phyloP scores from a whole-genome alignment of 768 basidiomycete species.

The Pulveroboletus sp. region DNA sequence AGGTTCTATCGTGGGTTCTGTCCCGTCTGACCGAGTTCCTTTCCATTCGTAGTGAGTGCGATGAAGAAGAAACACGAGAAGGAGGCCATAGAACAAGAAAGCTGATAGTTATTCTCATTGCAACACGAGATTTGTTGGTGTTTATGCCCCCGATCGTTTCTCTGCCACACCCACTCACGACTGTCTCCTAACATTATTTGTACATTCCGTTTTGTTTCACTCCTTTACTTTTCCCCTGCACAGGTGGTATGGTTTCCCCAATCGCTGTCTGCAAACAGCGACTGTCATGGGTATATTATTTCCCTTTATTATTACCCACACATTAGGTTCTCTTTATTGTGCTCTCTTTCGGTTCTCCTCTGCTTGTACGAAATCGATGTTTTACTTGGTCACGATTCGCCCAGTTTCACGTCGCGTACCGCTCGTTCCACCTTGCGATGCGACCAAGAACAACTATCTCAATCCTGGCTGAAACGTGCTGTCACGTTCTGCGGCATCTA shows the following conservation, averaged over 20 bases:
- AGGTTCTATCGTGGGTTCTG: neutral
- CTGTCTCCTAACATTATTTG: slow-evolving; percentile 19
- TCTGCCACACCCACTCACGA: neutral
- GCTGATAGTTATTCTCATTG: slow-evolving; percentile 6
- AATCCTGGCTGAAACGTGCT: neutral
- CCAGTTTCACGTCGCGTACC: too few relatives aligned
- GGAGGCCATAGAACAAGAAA: slow-evolving; percentile 61
- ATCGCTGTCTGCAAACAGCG: neutral
- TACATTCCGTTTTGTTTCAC: neutral
- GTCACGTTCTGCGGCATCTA: neutral
- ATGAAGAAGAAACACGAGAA: slow-evolving; percentile 81
- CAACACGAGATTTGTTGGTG: neutral
- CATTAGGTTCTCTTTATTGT: slow-evolving; percentile 14
- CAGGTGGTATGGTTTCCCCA: neutral
- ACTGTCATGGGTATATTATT: slow-evolving; percentile 15
- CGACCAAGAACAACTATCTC: neutral
- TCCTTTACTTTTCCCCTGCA: neutral
- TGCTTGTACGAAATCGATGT: slow-evolving; percentile 2
- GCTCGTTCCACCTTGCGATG: neutral
- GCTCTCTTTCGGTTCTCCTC: neutral
- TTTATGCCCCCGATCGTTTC: neutral
- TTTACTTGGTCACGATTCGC: neutral
- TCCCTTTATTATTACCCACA: slow-evolving; percentile 8
- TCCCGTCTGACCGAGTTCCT: neutral
- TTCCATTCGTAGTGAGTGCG: slow-evolving; percentile 54